Base-by-base conservation (phyloP, 257 asterid genomes). In the Ilex aquifolium region DNA sequence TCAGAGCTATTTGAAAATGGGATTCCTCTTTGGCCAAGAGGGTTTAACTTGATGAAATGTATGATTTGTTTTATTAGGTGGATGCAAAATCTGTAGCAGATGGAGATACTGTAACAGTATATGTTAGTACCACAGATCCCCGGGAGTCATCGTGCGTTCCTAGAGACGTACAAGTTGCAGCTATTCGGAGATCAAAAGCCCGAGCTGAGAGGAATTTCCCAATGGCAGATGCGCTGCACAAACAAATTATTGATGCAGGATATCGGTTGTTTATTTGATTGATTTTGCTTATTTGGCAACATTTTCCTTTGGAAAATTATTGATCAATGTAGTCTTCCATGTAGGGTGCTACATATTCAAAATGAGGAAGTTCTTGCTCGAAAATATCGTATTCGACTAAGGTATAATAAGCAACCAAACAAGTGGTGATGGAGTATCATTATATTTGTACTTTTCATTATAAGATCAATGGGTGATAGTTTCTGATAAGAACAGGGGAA, bases 21-120 rank as follows among this genome's bases (percentile, higher is more conserved):
- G 9, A 8, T 32, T 30, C 13, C 17, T 57, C 27, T 55, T 54
- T 17, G 15, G 50, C 32, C 13, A 14, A 46, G 10, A 4, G 13
- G 52, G 52, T 10, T 46, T 46, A 46, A 12, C 10, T 46, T 46
- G 52, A 46, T 46, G 52, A 46, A 46, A 46, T 10, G 10, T 48
- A 17, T 40, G 65, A 13, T 9, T 32, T 13, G 54, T 50, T 44
- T 60, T 29, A 4, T 56, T 27, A 89, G 98, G 93, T 92, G 65
- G 95, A 92, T 74, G 83, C 83, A 2, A 92, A 81, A 73, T 95
- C 99, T 21, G 99, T 89, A 32, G 99, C 96, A 4, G 97, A 89
- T 77, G 99, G 97, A n/a, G 97, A 89, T 76, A 87, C 97, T 5
- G 64, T 92, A 62, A 92, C 90, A 10, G 97, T 83, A 14, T 92